A percentile compares a stretch with the other conserved stretches of the same genome.
phyloP scores from a whole-genome alignment of 345 rosid species.

The Cardamine occulta region DNA sequence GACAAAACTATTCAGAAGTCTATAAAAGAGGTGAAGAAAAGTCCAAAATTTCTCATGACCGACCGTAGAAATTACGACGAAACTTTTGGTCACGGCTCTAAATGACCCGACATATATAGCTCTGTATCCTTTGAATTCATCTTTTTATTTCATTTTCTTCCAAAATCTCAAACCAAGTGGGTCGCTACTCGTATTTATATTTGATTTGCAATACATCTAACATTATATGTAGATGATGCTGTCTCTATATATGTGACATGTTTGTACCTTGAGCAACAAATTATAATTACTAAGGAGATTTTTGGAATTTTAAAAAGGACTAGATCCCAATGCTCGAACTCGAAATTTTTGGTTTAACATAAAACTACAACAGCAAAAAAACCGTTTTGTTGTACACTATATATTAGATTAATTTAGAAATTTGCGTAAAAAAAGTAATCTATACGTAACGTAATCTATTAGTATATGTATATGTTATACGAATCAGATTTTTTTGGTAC shows the following conservation, averaged over 20 bases:
- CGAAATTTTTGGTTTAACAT: not conserved
- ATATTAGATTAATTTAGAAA: not conserved
- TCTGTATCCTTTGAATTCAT: constrained; percentile 32
- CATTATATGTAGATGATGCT: constrained; percentile 10
- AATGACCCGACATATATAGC: constrained; percentile 49
- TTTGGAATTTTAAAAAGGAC: not conserved
- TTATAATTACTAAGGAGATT: not conserved
- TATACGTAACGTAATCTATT: not conserved
- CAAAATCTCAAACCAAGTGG: constrained; percentile 34
- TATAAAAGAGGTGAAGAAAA: constrained; percentile 23
- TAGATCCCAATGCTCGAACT: constrained; percentile 34
- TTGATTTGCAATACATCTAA: constrained; percentile 15
- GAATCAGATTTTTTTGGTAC: not conserved
- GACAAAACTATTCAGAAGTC: constrained; percentile 40
- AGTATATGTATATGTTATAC: not conserved
- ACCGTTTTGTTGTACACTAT: not conserved
- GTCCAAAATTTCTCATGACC: constrained; percentile 35
- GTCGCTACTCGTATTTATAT: constrained; percentile 33
- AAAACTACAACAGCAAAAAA: not conserved
- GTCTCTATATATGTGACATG: constrained; percentile 43
- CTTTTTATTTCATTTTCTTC: constrained; percentile 39
- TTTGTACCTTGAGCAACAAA: constrained; percentile 39
- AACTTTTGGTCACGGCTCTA: constrained; percentile 45
- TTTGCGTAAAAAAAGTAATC: not conserved
- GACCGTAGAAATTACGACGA: constrained; percentile 35